phyloP scores from a whole-genome alignment of 371 early-diverging fungal species.

The Saksenaea vasiformis region DNA sequence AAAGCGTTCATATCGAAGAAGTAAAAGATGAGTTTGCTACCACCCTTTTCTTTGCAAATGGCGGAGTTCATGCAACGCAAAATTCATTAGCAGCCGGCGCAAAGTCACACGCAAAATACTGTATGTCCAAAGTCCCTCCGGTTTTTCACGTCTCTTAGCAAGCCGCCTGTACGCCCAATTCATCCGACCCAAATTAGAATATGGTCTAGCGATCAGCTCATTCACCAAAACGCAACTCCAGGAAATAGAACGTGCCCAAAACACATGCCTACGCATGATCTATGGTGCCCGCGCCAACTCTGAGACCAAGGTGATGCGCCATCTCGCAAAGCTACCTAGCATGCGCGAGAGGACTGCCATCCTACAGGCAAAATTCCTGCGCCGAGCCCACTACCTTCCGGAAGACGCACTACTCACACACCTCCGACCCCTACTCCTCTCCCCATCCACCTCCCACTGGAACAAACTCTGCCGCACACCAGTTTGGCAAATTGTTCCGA shows the following conservation, averaged over 20 bases:
- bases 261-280: neutral
- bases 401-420: constrained; percentile 10
- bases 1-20: no score
- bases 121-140: no score
- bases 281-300: neutral
- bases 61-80: no score
- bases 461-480: neutral
- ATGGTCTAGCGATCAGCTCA: constrained; percentile 14
- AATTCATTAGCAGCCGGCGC: no score
- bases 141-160: neutral
- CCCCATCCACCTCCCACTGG: neutral
- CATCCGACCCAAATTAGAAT: constrained; percentile 14
- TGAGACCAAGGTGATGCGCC: constrained; percentile 6
- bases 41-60: no score
- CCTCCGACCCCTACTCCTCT: neutral
- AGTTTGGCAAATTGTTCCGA: neutral
- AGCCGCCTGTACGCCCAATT: constrained; percentile 12
- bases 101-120: no score
- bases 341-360: no score
- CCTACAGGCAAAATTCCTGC: constrained; percentile 6
- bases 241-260: constrained; percentile 4
- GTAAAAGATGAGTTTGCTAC: no score
- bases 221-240: neutral
- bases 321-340: constrained; percentile 9
- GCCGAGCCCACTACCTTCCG: constrained; percentile 6